These are phyloP conservation scores for Salix dunnii DNA, from an alignment of 345 rosid genomes.

Conservation along the genomic window DNA sequence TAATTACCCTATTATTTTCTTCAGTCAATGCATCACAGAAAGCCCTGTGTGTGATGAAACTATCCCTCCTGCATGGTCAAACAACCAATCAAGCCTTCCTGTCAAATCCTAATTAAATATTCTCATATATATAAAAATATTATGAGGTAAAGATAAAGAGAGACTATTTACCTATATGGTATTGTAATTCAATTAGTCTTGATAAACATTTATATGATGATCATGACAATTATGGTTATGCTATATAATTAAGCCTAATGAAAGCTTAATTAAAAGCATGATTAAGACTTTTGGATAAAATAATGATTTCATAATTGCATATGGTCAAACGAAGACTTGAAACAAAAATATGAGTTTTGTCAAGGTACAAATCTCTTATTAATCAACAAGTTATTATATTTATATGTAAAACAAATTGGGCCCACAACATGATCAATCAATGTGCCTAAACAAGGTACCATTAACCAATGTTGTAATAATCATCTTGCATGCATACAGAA, in stretches of 20 bases:
- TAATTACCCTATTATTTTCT: constrained; percentile 31
- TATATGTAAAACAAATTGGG: background rate
- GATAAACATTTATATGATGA: background rate
- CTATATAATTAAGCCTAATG: background rate
- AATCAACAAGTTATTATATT: background rate
- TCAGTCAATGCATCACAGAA: constrained; percentile 62
- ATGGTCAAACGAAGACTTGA: constrained; percentile 21
- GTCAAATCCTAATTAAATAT: background rate
- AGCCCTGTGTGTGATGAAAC: constrained; percentile 65
- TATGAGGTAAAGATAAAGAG: background rate
- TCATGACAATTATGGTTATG: background rate
- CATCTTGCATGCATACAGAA: background rate
- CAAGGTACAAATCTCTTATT: background rate
- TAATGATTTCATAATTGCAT: constrained; percentile 11
- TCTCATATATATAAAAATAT: background rate
- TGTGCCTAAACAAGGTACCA: background rate
- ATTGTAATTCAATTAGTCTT: background rate
- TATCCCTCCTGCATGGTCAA: constrained; percentile 52
- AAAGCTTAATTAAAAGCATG: background rate
- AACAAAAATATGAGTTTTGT: background rate
- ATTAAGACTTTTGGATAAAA: constrained; percentile 1
- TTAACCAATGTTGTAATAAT: constrained; percentile 3
- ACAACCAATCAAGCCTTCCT: background rate
- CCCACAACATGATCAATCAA: background rate
- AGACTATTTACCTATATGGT: background rate